Conservation (phyloP, 2,329 filamentous ascomycete species). For the Botrytis galanthina region DNA sequence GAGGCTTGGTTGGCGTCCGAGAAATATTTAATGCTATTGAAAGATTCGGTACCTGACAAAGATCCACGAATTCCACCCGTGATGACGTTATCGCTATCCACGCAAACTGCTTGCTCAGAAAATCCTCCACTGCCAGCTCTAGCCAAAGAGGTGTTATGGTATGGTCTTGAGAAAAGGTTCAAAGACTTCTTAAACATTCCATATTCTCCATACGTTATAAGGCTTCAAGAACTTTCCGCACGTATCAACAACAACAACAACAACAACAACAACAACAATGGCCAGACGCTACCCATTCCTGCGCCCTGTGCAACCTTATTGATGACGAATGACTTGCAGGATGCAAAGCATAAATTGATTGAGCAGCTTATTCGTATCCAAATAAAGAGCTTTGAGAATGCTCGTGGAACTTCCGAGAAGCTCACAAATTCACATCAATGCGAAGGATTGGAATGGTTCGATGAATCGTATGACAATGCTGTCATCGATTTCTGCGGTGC, state of each 20-base stretch:
- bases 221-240: background rate
- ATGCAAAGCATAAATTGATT: background rate
- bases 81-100: background rate
- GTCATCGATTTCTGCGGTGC: background rate
- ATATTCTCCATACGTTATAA: constrained; percentile 1
- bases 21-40: background rate
- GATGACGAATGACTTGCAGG: background rate
- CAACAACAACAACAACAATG: background rate
- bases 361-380: background rate
- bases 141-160: constrained; percentile 1
- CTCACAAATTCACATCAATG: background rate
- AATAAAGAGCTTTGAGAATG: background rate
- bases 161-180: background rate
- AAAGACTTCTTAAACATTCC: background rate
- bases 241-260: background rate
- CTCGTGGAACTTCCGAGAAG: too few species aligned
- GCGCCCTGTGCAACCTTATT: background rate
- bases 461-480: background rate
- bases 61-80: background rate
- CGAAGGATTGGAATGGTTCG: background rate
- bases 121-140: background rate
- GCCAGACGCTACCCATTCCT: background rate
- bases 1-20: background rate
- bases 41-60: constrained; percentile 3
- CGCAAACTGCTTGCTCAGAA: background rate